Percentiles rank a stretch among this genome's conserved stretches.
These are phyloP conservation scores for Euphrasia confusa DNA, from an alignment of 257 asterid genomes.

Conservation along the genomic window DNA sequence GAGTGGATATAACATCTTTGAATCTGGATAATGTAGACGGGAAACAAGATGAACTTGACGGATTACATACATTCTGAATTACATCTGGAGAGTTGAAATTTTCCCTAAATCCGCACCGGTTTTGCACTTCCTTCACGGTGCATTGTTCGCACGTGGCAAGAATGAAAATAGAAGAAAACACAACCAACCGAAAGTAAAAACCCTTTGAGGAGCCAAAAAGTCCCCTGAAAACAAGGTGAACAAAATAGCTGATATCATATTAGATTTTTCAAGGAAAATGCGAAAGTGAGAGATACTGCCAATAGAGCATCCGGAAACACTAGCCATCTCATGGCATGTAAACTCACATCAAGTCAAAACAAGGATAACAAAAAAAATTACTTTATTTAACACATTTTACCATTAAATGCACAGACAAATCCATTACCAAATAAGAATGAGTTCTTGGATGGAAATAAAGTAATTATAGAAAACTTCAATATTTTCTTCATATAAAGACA, in stretches of 20 bases:
- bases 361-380: neutral
- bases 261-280: too few relatives aligned
- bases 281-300: too few relatives aligned
- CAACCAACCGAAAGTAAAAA: slow-evolving; percentile 19
- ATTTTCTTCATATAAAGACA: neutral
- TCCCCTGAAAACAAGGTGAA: slow-evolving; percentile 21
- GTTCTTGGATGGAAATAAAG: slow-evolving; percentile 7
- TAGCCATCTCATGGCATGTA: neutral
- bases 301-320: neutral
- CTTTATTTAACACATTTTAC: neutral
- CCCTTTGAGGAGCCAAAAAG: slow-evolving; percentile 15
- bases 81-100: slow-evolving; percentile 24
- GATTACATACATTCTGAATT: slow-evolving; percentile 33
- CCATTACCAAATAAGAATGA: slow-evolving; percentile 15
- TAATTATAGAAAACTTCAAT: neutral
- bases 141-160: slow-evolving; percentile 27
- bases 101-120: slow-evolving; percentile 27
- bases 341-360: neutral
- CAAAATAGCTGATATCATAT: neutral
- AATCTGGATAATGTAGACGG: slow-evolving; percentile 47
- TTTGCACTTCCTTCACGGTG: slow-evolving; percentile 27
- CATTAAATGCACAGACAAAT: slow-evolving; percentile 14
- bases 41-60: slow-evolving; percentile 48
- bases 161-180: slow-evolving; percentile 21
- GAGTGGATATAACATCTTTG: slow-evolving; percentile 18